Base-by-base conservation (phyloP, 345 rosid genomes). In the Heritiera fomes region DNA sequence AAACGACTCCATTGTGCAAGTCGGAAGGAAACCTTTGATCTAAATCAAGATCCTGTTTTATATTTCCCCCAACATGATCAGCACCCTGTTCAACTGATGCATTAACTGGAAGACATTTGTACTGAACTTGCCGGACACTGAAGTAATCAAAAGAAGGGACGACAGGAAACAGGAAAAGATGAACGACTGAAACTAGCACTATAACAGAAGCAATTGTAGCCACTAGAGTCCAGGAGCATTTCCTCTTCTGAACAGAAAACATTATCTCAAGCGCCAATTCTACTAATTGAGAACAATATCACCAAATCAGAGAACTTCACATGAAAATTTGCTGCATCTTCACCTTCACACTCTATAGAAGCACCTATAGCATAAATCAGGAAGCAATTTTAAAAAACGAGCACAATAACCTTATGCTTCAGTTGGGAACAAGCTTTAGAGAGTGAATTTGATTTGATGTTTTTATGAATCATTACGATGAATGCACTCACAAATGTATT, bases 11-110 rank as follows among this genome's bases (percentile, higher is more conserved):
- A 18, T 86, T 80, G 68, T 89, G 96, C 77, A 78, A 87, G 73
- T 93, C 97, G n/a, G 85, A 85, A n/a, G 96, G 98, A 84, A 95
- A 91, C 79, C 78, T 87, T 4, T 69, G 79, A 79, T 86, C 89
- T 70, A 95, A 89, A 85, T 87, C 84, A 72, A 87, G 49, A 34
- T 7, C 80, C 1, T 81, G 79, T 47, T 56, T 66, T 14, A 62
- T 63, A 62, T 67, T 85, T 75, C 61, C 87, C 82, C 32, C 67
- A 65, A 38, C 79, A 60, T 64, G 46, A 32, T 52, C 38, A 18
- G 74, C 80, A 11, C 20, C 83, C 6, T 83, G 72, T 52, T 83
- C 84, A 77, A 55, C 75, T 11, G 97, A 85, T 56, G 76, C 89
- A 83, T 89, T 91, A 67, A 77, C 47, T 4, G 87, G 79, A 66